phyloP scores from a whole-genome alignment of 192 early-diverging fungal species.

The Coemansia sp. region DNA sequence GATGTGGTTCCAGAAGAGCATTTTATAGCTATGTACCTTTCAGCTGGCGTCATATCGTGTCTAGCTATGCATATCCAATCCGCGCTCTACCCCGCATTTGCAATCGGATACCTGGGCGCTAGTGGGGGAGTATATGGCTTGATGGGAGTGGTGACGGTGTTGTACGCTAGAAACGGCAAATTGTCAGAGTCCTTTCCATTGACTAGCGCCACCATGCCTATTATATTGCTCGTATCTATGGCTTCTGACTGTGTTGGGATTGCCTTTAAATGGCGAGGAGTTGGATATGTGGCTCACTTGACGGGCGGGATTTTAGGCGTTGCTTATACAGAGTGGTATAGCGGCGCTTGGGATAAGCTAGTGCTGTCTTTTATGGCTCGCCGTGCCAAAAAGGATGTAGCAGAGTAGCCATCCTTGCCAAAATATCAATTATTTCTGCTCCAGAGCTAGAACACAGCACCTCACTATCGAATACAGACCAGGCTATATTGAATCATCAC shows the following conservation, averaged over 20 bases:
- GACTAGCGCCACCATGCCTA: constrained; percentile 54
- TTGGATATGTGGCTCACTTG: constrained; percentile 79
- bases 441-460: background rate
- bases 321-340: constrained; percentile 59
- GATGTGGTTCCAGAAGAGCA: constrained; percentile 63
- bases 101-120: constrained; percentile 75
- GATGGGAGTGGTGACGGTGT: constrained; percentile 60
- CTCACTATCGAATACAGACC: background rate
- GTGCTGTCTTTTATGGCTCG: background rate
- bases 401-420: background rate
- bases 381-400: background rate
- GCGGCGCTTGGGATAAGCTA: constrained; percentile 14
- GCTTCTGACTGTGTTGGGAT: constrained; percentile 70
- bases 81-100: constrained; percentile 39
- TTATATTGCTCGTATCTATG: constrained; percentile 69
- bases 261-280: constrained; percentile 66
- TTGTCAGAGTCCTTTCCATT: constrained; percentile 65
- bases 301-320: constrained; percentile 66
- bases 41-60: constrained; percentile 65
- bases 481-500: background rate
- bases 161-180: constrained; percentile 62
- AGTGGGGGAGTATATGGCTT: constrained; percentile 79
- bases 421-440: background rate
- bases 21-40: constrained; percentile 79
- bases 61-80: constrained; percentile 65